These are phyloP conservation scores for Perkinsus marinus DNA, from an alignment of 169 alveolate species.

Conservation along the genomic window DNA sequence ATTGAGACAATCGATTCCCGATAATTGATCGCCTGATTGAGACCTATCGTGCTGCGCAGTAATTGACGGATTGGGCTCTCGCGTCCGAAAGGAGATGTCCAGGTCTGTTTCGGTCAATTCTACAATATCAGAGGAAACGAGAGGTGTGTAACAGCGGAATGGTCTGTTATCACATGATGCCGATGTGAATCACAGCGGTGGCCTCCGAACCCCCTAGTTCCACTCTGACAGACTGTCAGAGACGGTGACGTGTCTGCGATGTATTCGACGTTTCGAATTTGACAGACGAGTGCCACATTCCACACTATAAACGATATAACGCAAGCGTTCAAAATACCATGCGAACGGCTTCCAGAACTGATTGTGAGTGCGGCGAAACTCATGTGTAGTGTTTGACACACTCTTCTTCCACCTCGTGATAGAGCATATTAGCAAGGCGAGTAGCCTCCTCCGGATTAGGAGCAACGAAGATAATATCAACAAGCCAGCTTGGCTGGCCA, in stretches of 20 bases:
- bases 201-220: too few species aligned
- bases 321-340: too few species aligned
- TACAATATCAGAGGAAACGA: background rate
- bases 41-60: background rate
- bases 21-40: slow-evolving; percentile 8
- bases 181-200: too few species aligned
- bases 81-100: background rate
- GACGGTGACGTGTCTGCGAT: background rate
- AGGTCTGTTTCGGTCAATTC: background rate
- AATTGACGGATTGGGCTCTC: background rate
- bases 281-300: too few species aligned
- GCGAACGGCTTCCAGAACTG: too few species aligned
- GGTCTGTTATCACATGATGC: background rate
- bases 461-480: background rate
- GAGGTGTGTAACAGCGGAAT: slow-evolving; percentile 8
- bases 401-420: background rate
- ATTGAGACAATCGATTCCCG: too few species aligned
- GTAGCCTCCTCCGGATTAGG: background rate
- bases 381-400: background rate
- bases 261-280: background rate
- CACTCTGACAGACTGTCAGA: too few species aligned
- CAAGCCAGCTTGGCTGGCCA: background rate
- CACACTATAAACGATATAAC: too few species aligned
- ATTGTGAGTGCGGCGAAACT: too few species aligned
- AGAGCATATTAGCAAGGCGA: background rate